Evolutionary conservation across 371 early-diverging fungal species (phyloP), one percentile per base, ranked within the genome.

Genomic region (Mortierella sp.): DNA sequence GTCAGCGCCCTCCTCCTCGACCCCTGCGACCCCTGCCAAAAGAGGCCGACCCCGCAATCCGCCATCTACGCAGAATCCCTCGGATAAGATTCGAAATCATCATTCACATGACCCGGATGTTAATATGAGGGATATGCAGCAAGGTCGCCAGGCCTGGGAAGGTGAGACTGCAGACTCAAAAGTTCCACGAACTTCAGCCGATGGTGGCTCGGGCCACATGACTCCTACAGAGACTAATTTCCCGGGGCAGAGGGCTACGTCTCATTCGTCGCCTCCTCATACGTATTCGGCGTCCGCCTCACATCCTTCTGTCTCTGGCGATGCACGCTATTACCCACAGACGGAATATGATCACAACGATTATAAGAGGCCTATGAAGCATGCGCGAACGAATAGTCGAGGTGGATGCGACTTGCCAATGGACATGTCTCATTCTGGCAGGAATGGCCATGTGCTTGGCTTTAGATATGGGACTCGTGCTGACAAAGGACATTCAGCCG

Each of bases 21-120:
- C 67, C 9, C 58, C 64, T 9, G 58, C 68, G 16, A 72, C 73
- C 16, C 73, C 77, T 13, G 77, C 73, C 22, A 77, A 77, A 62
- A 58, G 77, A 66, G 77, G 77, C 4, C 68, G 77, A 32, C 77
- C 77, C 8, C 67, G 72, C n/a, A 77, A 77, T 48, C 67, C 72
- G 8, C 38, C 69, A 5, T 43, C 68, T 13, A n/a, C 66, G 0
- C 69, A 64, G 24, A 21, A 41, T 15, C 63, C 76, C 19, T 15
- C 38, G 28, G 76, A 75, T 19, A 65, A 70, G 41, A 21, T 33
- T 21, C 69, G 43, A 32, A 59, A 32, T 19, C 41, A 15, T 13
- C 19, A 33, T 28, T 38, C 10, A 9, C 33, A 61, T 0, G 53
- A 40, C 15, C 1, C 32, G 15, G 64, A 58, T 48, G 33, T 36